These are phyloP conservation scores for Gossypium anomalum DNA, from an alignment of 345 rosid genomes.

Conservation along the genomic window DNA sequence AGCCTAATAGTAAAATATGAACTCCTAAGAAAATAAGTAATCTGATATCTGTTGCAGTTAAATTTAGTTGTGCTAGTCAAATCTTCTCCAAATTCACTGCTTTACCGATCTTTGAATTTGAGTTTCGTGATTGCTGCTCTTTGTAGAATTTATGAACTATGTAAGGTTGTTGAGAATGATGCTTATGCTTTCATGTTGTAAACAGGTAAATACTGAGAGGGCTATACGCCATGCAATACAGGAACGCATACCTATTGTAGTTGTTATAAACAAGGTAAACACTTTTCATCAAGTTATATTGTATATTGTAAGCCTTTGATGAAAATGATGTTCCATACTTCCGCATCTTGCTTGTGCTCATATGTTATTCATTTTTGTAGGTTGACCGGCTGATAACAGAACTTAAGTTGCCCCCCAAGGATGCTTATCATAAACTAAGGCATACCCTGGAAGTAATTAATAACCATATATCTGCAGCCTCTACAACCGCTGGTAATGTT, in stretches of 20 bases:
- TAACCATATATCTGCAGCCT: slow-evolving; percentile 77
- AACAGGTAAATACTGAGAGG: slow-evolving; percentile 91
- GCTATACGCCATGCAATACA: slow-evolving; percentile 97
- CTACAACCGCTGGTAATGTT: slow-evolving; percentile 84
- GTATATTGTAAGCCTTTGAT: not conserved
- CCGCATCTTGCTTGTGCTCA: slow-evolving; percentile 8
- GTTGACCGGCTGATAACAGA: slow-evolving; percentile 96
- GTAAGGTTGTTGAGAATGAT: slow-evolving; percentile 5
- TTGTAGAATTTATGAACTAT: slow-evolving; percentile 8
- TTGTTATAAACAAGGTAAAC: slow-evolving; percentile 85
- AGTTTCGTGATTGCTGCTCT: not conserved
- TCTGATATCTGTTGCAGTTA: not conserved
- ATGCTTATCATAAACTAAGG: slow-evolving; percentile 94
- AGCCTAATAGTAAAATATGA: not conserved
- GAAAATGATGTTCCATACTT: not conserved
- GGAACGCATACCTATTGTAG: slow-evolving; percentile 85
- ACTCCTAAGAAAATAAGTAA: not conserved
- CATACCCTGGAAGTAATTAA: slow-evolving; percentile 94
- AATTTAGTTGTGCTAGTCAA: not conserved
- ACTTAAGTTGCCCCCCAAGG: slow-evolving; percentile 93
- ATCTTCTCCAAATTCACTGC: slow-evolving; percentile 21
- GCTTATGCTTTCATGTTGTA: slow-evolving; percentile 11
- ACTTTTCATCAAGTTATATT: not conserved
- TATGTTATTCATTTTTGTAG: slow-evolving; percentile 31
- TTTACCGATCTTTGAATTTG: slow-evolving; percentile 12